Percentiles rank a stretch among this genome's conserved stretches.
These are phyloP conservation scores for Phylloboletellus chloephorus DNA, from an alignment of 1,284 basidiomycete species.

Conservation along the genomic window DNA sequence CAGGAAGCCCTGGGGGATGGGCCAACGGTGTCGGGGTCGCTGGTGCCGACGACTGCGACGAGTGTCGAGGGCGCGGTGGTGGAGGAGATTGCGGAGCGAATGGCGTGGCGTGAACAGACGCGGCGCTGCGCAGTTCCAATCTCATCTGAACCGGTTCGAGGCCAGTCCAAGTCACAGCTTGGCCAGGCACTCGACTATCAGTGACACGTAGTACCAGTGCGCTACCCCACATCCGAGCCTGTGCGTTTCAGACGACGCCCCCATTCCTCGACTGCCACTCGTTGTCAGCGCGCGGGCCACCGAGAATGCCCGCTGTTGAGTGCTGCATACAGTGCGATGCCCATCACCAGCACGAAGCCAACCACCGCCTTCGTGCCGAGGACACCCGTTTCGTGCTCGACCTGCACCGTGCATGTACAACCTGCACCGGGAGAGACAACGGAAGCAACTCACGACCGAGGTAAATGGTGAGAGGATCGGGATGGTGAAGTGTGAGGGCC, in stretches of 20 bases:
- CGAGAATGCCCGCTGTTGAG: slow-evolving; percentile 22
- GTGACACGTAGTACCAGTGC: background rate
- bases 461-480: slow-evolving; percentile 64
- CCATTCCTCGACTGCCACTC: no score
- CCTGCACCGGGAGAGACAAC: background rate
- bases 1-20: slow-evolving; percentile 13
- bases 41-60: slow-evolving; percentile 5
- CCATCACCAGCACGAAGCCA: slow-evolving; percentile 34
- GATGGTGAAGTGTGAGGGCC: slow-evolving; percentile 57
- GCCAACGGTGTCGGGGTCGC: slow-evolving; percentile 18
- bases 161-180: background rate
- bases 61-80: slow-evolving; percentile 6
- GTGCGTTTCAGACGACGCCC: slow-evolving; percentile 2
- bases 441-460: slow-evolving; percentile 48
- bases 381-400: slow-evolving; percentile 57
- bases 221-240: background rate
- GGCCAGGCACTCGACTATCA: background rate
- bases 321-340: slow-evolving; percentile 37
- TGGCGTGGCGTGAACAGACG: slow-evolving; percentile 18
- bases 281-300: slow-evolving; percentile 4
- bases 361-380: slow-evolving; percentile 43
- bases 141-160: slow-evolving; percentile 23
- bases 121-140: slow-evolving; percentile 15
- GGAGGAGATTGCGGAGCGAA: slow-evolving; percentile 4
- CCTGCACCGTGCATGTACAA: slow-evolving; percentile 33